A percentile compares a stretch with the other conserved stretches of the same genome.
These are phyloP conservation scores for Musa acuminata DNA, from an alignment of 176 grass and related monocot genomes.

Conservation along the genomic window DNA sequence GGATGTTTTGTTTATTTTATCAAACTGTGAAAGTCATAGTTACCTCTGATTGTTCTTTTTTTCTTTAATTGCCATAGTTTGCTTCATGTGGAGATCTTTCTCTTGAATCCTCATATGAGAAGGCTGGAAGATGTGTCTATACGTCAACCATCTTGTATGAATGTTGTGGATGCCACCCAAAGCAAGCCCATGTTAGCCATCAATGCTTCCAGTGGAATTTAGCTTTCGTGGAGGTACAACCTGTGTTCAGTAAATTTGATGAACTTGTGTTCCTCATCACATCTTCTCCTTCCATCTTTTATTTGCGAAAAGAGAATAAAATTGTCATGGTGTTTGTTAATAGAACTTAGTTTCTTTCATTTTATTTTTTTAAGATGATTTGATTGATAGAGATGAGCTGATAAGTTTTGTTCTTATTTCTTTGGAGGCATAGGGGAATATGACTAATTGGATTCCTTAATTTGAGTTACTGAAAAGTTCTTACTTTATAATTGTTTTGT, in stretches of 20 bases:
- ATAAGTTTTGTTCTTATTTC: not conserved
- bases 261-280: not conserved
- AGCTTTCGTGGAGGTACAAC: slow-evolving; percentile 61
- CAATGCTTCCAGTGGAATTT: slow-evolving; percentile 59
- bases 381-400: not conserved
- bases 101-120: slow-evolving; percentile 90
- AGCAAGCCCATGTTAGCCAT: slow-evolving; percentile 30
- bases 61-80: slow-evolving; percentile 34
- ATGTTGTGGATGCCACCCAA: slow-evolving; percentile 42
- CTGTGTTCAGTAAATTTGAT: slow-evolving; percentile 9
- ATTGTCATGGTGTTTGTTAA: too few relatives aligned
- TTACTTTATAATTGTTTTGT: too few relatives aligned
- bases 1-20: not conserved
- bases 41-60: not conserved
- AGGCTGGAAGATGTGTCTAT: slow-evolving; percentile 87
- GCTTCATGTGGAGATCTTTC: slow-evolving; percentile 82
- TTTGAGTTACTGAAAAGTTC: too few relatives aligned
- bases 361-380: not conserved
- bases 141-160: slow-evolving; percentile 75
- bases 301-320: not conserved
- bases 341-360: not conserved
- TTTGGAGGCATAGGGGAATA: not conserved
- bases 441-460: too few relatives aligned
- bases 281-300: slow-evolving; percentile 4
- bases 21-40: not conserved